Evolutionary conservation across 805 yeast species (phyloP), one percentile per base, ranked within the genome.

Genomic region (Saturnispora galanensis): DNA sequence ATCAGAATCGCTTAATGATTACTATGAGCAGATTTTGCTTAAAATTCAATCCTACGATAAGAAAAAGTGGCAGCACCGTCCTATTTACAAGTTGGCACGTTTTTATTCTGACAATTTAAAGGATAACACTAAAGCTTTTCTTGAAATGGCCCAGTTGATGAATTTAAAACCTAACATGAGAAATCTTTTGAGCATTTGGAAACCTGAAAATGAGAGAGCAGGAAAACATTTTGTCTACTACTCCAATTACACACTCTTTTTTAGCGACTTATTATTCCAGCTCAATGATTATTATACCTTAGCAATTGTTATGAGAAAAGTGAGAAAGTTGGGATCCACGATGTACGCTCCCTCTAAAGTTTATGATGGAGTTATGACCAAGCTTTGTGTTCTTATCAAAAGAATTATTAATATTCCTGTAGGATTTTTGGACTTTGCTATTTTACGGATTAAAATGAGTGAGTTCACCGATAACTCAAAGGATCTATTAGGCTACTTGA

Each of bases 41-140:
- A 73, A 66, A 46, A 56, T 86, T 3, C 60, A 72, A 13, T 41
- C 65, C 0, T 62, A 74, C 10, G 97, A 90, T 58, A 88, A 83
- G 57, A 84, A 80, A 57, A 84, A 79, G 43, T 88, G 97, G 97
- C 95, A 88, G 43, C 97, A 93, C 57, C 74, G 84, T 43, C 94
- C 97, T 1, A 70, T 76, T 2, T 88, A 73, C 56, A 68, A 88
- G 49, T 65, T 84, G 12, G 87, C 97, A 0, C 69, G 64, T 43
- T 77, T 89, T 10, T 62, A 68, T 13, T 71, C 65, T 42, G 76
- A 77, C 2, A 81, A 78, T 3, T 69, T 76, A 34, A 60, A 69
- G 1, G 78, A 84, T 46, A 50, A 63, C 7, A 62, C 63, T 2
- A 68, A 64, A 1, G 93, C 97, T 0, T 67, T 70, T 38, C 72